Evolutionary conservation across 306 rosid genomes (phyloP).

Genomic region (Arachis stenosperma): DNA sequence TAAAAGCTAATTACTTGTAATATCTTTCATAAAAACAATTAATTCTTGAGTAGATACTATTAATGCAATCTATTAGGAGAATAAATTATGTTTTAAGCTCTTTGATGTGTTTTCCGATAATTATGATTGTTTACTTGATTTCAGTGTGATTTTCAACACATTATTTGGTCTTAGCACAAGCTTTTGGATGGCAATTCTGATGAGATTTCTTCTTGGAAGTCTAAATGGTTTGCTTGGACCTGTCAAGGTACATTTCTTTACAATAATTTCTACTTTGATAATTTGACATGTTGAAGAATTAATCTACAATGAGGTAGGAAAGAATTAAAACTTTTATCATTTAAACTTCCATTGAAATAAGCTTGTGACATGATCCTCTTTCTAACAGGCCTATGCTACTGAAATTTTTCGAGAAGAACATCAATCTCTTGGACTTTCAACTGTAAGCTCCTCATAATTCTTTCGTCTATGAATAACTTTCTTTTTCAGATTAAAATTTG

Average conservation of each 20-base stretch:
- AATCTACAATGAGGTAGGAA: no score
- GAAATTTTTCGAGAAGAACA: slow-evolving; percentile 76
- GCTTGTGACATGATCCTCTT: background rate
- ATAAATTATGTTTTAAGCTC: slow-evolving; percentile 11
- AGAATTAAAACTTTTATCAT: background rate
- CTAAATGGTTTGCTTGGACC: slow-evolving; percentile 88
- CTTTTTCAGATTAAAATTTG: background rate
- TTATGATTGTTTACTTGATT: slow-evolving; percentile 25
- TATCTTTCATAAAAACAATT: no score
- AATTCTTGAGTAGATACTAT: no score
- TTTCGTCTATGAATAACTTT: background rate
- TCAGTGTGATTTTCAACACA: slow-evolving; percentile 79
- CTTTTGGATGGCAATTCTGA: slow-evolving; percentile 83
- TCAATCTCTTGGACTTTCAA: slow-evolving; percentile 77
- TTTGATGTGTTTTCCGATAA: background rate
- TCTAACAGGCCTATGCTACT: slow-evolving; percentile 73
- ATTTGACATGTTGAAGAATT: no score
- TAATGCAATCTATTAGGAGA: background rate
- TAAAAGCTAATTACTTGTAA: no score
- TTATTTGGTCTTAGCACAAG: slow-evolving; percentile 90
- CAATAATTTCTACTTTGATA: background rate
- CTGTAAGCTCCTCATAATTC: slow-evolving; percentile 54
- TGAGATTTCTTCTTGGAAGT: slow-evolving; percentile 84
- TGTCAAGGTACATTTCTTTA: slow-evolving; percentile 62
- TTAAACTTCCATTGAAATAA: background rate